Conservation (phyloP, 768 basidiomycete genomes). For the Termitomyces sp. region DNA sequence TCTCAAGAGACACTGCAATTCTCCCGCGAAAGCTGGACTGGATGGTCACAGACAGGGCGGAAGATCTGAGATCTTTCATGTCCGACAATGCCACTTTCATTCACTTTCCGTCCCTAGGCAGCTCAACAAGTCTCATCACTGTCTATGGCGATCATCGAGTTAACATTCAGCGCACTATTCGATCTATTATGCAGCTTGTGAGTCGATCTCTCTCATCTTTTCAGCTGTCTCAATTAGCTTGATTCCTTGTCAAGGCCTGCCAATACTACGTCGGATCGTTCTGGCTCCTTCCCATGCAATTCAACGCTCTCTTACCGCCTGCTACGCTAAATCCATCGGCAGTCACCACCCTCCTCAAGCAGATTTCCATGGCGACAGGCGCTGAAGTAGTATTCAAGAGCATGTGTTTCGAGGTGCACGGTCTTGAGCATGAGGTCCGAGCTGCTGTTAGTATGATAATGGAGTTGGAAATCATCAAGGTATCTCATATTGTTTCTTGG, state of each 20-base stretch:
- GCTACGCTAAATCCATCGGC: slow-evolving; percentile 75
- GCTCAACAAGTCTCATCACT: slow-evolving; percentile 87
- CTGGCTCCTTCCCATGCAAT: slow-evolving; percentile 92
- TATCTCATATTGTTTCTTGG: slow-evolving; percentile 22
- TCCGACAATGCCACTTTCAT: slow-evolving; percentile 95
- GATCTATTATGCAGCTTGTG: slow-evolving; percentile 92
- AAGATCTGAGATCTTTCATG: slow-evolving; percentile 91
- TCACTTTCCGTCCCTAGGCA: slow-evolving; percentile 88
- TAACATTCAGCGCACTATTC: slow-evolving; percentile 90
- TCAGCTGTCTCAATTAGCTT: not conserved
- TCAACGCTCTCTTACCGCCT: slow-evolving; percentile 86
- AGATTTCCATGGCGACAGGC: slow-evolving; percentile 80
- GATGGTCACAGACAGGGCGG: slow-evolving; percentile 95
- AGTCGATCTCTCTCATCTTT: slow-evolving; percentile 23
- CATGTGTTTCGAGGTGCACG: slow-evolving; percentile 97
- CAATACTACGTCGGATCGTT: slow-evolving; percentile 96
- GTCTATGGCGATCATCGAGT: slow-evolving; percentile 93
- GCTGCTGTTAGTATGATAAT: slow-evolving; percentile 80
- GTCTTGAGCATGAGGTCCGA: slow-evolving; percentile 87
- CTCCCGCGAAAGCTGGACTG: slow-evolving; percentile 96
- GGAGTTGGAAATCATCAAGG: slow-evolving; percentile 91
- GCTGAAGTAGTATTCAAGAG: slow-evolving; percentile 96
- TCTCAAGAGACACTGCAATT: slow-evolving; percentile 90
- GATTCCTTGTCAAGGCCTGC: slow-evolving; percentile 55
- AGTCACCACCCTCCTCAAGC: slow-evolving; percentile 79